These are phyloP conservation scores for Tuber microsphaerosporum DNA, from an alignment of 495 filamentous ascomycete species.

Conservation along the genomic window DNA sequence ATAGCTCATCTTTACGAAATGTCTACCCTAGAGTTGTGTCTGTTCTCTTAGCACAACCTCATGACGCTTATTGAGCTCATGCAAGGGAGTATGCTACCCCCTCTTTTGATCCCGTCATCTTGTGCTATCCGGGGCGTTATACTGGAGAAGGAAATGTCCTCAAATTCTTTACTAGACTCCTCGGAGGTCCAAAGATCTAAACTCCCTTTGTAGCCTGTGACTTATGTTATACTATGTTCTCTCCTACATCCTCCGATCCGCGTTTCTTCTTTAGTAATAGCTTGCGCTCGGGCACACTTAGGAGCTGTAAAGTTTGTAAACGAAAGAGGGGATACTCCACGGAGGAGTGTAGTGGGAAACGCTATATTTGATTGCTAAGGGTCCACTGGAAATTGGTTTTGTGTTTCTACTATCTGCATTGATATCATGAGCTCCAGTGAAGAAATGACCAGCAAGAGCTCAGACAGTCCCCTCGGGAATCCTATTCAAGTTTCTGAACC, in stretches of 20 bases:
- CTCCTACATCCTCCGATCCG: too few species aligned
- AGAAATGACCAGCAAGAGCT: constrained; percentile 16
- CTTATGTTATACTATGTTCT: too few species aligned
- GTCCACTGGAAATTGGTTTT: background rate
- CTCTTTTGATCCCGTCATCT: too few species aligned
- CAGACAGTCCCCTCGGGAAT: constrained; percentile 23
- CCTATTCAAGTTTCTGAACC: constrained; percentile 42
- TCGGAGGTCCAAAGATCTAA: too few species aligned
- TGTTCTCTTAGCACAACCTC: background rate
- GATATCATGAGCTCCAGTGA: background rate
- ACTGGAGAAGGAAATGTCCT: too few species aligned
- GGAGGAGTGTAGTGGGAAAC: background rate
- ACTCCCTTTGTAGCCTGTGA: too few species aligned
- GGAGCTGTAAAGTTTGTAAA: too few species aligned
- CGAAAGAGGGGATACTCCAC: background rate
- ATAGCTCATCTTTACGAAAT: background rate
- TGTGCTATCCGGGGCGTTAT: too few species aligned
- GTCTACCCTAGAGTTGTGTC: background rate
- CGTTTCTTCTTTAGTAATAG: too few species aligned
- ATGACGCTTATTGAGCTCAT: background rate
- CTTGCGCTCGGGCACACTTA: too few species aligned
- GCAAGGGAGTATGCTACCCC: background rate
- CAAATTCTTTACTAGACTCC: too few species aligned
- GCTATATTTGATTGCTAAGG: background rate
- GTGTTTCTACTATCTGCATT: background rate